These are phyloP conservation scores for Coprinopsis sp. DNA, from an alignment of 768 basidiomycete genomes.

Conservation along the genomic window DNA sequence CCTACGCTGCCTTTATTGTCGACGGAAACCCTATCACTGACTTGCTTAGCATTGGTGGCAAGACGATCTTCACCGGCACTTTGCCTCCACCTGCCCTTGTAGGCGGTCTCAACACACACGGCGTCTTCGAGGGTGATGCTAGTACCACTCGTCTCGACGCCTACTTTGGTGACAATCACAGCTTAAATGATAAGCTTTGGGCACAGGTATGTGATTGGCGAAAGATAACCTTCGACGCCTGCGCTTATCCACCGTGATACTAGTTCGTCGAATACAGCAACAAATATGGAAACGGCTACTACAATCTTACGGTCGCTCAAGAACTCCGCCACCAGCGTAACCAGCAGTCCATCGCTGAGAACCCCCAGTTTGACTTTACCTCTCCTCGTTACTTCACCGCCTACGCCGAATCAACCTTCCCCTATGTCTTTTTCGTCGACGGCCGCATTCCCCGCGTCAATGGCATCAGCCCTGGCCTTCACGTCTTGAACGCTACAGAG, in stretches of 20 bases:
- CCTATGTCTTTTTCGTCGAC: conserved; percentile 15
- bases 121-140: conserved; percentile 16
- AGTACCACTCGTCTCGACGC: conserved; percentile 14
- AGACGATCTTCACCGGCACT: conserved; percentile 11
- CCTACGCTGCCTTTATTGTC: conserved; percentile 15
- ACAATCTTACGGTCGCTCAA: conserved; percentile 13
- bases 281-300: conserved; percentile 15
- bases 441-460: too few relatives aligned
- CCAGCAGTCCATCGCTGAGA: conserved; percentile 17
- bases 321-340: conserved; percentile 16
- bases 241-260: neutral
- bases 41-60: conserved; percentile 15
- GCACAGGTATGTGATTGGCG: conserved; percentile 12
- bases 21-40: conserved; percentile 15
- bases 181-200: conserved; percentile 18
- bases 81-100: conserved; percentile 14
- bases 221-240: too few relatives aligned
- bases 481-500: too few relatives aligned
- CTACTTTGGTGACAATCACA: conserved; percentile 19
- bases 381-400: conserved; percentile 15
- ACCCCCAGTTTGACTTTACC: conserved; percentile 14
- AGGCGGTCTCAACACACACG: conserved; percentile 16
- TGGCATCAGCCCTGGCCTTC: too few relatives aligned
- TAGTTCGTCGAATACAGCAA: conserved; percentile 15
- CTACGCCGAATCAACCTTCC: conserved; percentile 16